Base-by-base conservation (phyloP, 768 basidiomycete species). In the Boletellus sp. region DNA sequence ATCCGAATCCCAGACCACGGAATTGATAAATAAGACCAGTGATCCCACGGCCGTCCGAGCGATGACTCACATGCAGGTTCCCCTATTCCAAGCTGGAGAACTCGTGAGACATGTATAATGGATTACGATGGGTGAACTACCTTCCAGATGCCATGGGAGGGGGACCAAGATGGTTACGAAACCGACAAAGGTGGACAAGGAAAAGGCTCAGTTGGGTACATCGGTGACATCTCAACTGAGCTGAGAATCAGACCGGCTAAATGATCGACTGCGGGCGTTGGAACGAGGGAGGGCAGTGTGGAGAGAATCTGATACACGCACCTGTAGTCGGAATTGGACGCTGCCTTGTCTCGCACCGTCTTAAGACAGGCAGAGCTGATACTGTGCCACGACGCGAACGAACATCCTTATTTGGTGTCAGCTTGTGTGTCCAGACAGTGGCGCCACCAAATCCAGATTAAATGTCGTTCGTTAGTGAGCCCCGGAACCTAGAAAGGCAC, bases 71-170 rank as follows among this genome's bases (percentile, higher is more conserved):
- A 72, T 47, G 51, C 72, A 74, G 3, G 77, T 78, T 0, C 75
- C 78, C 3, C 72, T 64, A 42, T 80, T 81, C 66, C 72, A 69
- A 0, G 74, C 70, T 64, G 31, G 6, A 49, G 11, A 6, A n/a
- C 5, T n/a, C 2, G 42, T 62, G 22, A 61, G 47, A 44, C 20
- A 8, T 4, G 7, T 4, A 9, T 1, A 1, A 17, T 10, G 6
- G 4, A 1, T 3, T 1, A 11, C 9, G 28, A 39, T 1, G 19
- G 41, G 36, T 16, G 12, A 38, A 6, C 24, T 20, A 68, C 60
- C 61, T 51, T 67, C 57, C n/a, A 71, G 70, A 63, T 90, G 87
- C 80, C 83, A 84, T 11, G 81, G 79, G 20, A 84, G 70, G 5
- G 87, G 84, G 32, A 87, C 78, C 40, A 74, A 60, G 35, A 74